phyloP scores from a whole-genome alignment of 2,329 filamentous ascomycete genomes.

The Fusarium paranaense region DNA sequence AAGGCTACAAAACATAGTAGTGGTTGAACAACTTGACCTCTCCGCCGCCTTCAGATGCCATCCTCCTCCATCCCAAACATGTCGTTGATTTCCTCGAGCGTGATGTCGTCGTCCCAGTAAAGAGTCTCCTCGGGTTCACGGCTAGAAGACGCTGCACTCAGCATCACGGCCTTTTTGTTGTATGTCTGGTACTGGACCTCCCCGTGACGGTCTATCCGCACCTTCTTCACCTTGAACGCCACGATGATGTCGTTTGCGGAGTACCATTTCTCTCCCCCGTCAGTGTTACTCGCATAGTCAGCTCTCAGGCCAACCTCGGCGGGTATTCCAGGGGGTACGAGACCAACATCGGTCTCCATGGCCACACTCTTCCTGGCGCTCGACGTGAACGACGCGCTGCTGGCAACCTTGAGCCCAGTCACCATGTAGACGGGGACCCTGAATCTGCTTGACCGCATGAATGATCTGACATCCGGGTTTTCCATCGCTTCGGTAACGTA shows the following conservation, averaged over 20 bases:
- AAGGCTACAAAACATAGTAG: background rate
- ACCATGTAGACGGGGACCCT: too few species aligned
- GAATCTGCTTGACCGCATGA: too few species aligned
- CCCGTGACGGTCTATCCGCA: background rate
- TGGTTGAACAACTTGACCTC: background rate
- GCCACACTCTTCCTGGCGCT: too few species aligned
- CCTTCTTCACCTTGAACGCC: conserved; percentile 1
- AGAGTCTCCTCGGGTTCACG: too few species aligned
- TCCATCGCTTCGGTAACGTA: background rate
- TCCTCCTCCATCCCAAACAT: background rate
- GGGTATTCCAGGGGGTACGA: too few species aligned
- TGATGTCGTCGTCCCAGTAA: conserved; percentile 6
- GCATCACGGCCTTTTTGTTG: conserved; percentile 1
- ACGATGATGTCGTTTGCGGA: background rate
- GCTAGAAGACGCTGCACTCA: background rate
- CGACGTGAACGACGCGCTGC: too few species aligned
- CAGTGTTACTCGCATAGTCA: background rate
- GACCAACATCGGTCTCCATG: too few species aligned
- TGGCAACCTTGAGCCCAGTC: too few species aligned
- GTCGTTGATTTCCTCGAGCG: conserved; percentile 1
- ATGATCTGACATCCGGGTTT: too few species aligned
- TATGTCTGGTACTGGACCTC: background rate
- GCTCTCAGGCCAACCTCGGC: background rate
- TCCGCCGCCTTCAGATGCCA: background rate
- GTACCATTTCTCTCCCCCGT: background rate